A percentile compares a stretch with the other conserved stretches of the same genome.
Evolutionary conservation across 495 filamentous ascomycete species (phyloP).

Genomic region (Baudoinia panamericana): DNA sequence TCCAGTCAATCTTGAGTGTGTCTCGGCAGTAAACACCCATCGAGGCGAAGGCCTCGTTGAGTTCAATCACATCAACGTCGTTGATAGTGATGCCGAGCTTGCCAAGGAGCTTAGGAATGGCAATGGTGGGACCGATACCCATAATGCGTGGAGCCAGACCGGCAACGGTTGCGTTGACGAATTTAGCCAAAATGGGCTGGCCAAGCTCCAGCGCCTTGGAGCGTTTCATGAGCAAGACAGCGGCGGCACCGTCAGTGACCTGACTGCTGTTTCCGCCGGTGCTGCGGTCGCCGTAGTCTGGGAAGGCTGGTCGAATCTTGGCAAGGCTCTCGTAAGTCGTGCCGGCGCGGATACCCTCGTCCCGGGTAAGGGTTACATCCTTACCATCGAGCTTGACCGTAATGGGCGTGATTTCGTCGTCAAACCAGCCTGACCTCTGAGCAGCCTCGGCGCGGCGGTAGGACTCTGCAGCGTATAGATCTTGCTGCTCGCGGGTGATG

Average conservation of each 20-base stretch:
- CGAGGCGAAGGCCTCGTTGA: slow-evolving; percentile 95
- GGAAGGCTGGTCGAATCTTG: slow-evolving; percentile 88
- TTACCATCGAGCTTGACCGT: slow-evolving; percentile 58
- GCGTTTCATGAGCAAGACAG: slow-evolving; percentile 86
- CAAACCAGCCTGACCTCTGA: slow-evolving; percentile 86
- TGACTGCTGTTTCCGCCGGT: slow-evolving; percentile 95
- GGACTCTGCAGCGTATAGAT: slow-evolving; percentile 73
- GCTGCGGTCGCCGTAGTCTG: slow-evolving; percentile 70
- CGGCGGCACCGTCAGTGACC: slow-evolving; percentile 89
- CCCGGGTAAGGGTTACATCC: slow-evolving; percentile 62
- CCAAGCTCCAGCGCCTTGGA: slow-evolving; percentile 74
- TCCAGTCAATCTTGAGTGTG: slow-evolving; percentile 58
- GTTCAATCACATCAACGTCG: slow-evolving; percentile 80
- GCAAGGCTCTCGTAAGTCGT: slow-evolving; percentile 69
- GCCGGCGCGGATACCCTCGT: slow-evolving; percentile 81
- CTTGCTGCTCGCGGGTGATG: slow-evolving; percentile 65
- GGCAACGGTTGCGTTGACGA: slow-evolving; percentile 78
- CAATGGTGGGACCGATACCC: slow-evolving; percentile 89
- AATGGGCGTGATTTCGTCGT: slow-evolving; percentile 90
- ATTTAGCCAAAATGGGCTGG: slow-evolving; percentile 90
- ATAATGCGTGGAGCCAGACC: slow-evolving; percentile 87
- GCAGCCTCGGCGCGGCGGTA: slow-evolving; percentile 76
- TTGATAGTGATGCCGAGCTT: slow-evolving; percentile 66
- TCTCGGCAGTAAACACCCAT: slow-evolving; percentile 93
- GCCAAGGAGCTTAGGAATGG: slow-evolving; percentile 82